Conservation (phyloP, 1,284 basidiomycete species). For the Microbotryum saponariae region DNA sequence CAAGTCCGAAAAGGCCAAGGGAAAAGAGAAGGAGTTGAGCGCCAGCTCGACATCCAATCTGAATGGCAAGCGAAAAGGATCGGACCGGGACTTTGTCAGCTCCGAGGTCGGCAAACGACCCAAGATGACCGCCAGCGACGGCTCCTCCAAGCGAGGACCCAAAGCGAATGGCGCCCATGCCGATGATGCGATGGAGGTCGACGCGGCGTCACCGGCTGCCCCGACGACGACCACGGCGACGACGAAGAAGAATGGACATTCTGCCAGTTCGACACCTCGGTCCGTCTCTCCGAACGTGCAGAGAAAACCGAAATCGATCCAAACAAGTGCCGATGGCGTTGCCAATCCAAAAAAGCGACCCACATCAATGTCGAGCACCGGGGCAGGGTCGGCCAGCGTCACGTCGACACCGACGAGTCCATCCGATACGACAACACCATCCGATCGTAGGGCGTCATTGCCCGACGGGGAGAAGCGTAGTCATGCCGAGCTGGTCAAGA, state of each 20-base stretch:
- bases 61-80: conserved; percentile 7
- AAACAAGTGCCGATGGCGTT: no score
- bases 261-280: not conserved
- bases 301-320: no score
- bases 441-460: not conserved
- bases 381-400: no score
- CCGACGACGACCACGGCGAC: conserved; percentile 5
- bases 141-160: not conserved
- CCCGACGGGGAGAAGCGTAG: not conserved
- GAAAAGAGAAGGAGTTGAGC: conserved; percentile 1
- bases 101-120: conserved; percentile 6
- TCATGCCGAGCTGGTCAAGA: conserved; percentile 1
- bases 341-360: no score
- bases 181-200: conserved; percentile 4
- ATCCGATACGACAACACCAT: not conserved
- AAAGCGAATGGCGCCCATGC: conserved; percentile 2
- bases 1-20: conserved; percentile 5
- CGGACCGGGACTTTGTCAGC: conserved; percentile 2
- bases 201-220: not conserved
- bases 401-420: no score
- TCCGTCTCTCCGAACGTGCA: not conserved
- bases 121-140: not conserved
- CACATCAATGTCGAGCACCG: no score
- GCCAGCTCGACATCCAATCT: no score
- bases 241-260: conserved; percentile 2